Conservation (phyloP, 1,284 basidiomycete species). For the Ustilago sp. region DNA sequence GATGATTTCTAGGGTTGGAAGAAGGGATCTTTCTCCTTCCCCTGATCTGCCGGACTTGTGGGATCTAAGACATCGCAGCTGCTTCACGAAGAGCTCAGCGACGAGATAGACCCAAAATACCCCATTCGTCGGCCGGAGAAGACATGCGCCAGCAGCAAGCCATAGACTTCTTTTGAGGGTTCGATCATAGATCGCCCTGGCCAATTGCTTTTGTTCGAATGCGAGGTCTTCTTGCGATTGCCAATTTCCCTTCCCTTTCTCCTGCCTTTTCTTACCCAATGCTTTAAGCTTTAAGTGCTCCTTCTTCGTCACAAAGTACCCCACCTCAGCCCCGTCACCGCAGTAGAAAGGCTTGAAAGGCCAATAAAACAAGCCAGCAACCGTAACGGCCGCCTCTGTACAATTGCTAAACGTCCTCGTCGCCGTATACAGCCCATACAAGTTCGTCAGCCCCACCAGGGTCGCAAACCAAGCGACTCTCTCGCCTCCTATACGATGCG, state of each 20-base stretch:
- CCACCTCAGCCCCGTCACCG: slow-evolving; percentile 17
- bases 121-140: slow-evolving; percentile 85
- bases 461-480: slow-evolving; percentile 72
- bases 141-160: slow-evolving; percentile 79
- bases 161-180: slow-evolving; percentile 20
- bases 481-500: slow-evolving; percentile 75
- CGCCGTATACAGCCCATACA: slow-evolving; percentile 86
- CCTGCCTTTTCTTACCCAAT: slow-evolving; percentile 6
- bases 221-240: slow-evolving; percentile 17
- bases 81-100: slow-evolving; percentile 21
- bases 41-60: not conserved
- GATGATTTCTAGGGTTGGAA: slow-evolving; percentile 24
- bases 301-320: slow-evolving; percentile 8
- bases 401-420: slow-evolving; percentile 93
- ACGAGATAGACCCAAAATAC: slow-evolving; percentile 80
- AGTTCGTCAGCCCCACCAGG: slow-evolving; percentile 83
- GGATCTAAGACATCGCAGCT: slow-evolving; percentile 11
- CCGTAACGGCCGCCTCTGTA: slow-evolving; percentile 86
- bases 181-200: slow-evolving; percentile 22
- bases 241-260: not conserved
- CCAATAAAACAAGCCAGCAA: slow-evolving; percentile 82
- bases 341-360: slow-evolving; percentile 70
- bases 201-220: slow-evolving; percentile 17
- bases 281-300: slow-evolving; percentile 7
- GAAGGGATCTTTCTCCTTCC: slow-evolving; percentile 12